phyloP scores from a whole-genome alignment of 179 eudicot genomes.

The Camellia oleifera region DNA sequence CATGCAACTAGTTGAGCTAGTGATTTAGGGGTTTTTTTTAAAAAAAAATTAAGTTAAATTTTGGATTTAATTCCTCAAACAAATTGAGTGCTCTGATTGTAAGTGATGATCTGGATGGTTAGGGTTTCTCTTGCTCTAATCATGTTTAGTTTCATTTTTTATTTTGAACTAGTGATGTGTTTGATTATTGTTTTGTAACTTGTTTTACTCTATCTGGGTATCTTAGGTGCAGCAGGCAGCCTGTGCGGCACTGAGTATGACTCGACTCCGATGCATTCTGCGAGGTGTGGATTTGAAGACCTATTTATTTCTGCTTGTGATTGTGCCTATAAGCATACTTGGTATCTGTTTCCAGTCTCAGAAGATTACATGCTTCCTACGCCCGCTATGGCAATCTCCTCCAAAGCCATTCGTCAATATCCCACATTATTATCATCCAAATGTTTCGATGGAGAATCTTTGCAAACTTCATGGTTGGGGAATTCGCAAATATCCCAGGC shows the following conservation, averaged over 20 bases:
- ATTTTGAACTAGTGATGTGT: neutral
- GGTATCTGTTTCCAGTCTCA: constrained; percentile 39
- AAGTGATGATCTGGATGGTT: neutral
- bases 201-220: neutral
- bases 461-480: constrained; percentile 58
- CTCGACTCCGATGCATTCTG: constrained; percentile 38
- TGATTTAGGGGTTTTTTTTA: neutral
- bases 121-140: neutral
- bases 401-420: constrained; percentile 40
- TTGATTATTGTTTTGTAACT: neutral
- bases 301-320: constrained; percentile 22
- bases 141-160: neutral
- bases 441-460: constrained; percentile 43
- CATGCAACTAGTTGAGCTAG: neutral
- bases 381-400: constrained; percentile 48
- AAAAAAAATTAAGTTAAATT: neutral
- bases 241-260: constrained; percentile 19
- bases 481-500: constrained; percentile 43
- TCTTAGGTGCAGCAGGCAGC: constrained; percentile 21
- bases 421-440: constrained; percentile 45
- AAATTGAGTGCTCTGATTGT: neutral
- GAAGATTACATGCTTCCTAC: constrained; percentile 35
- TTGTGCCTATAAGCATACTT: constrained; percentile 29
- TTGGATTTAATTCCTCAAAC: neutral
- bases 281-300: constrained; percentile 33